phyloP scores from a whole-genome alignment of 805 yeast species.

The Candida arabinofermentans region DNA sequence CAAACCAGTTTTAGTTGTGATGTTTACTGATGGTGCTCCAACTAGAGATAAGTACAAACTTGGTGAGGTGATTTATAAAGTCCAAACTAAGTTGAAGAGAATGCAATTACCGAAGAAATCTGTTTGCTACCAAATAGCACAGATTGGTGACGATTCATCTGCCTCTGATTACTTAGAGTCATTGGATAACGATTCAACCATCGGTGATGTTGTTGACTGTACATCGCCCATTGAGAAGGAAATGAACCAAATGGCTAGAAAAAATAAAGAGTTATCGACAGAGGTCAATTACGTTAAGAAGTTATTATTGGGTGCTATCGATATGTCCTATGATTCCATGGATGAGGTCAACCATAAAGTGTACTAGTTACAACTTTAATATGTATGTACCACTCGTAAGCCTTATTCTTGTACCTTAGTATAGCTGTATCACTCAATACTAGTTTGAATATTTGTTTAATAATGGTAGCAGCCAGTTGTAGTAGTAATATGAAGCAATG shows the following conservation, averaged over 20 bases:
- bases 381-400: neutral
- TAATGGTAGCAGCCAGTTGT: neutral
- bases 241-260: constrained; percentile 17
- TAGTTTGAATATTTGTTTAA: neutral
- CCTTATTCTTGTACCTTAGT: too few species aligned
- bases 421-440: too few species aligned
- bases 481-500: neutral
- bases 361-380: constrained; percentile 3
- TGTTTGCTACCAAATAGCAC: constrained; percentile 24
- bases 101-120: constrained; percentile 12
- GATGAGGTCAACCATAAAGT: constrained; percentile 19
- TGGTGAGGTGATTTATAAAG: constrained; percentile 8
- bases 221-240: constrained; percentile 24
- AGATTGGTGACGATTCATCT: constrained; percentile 20
- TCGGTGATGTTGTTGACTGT: constrained; percentile 26
- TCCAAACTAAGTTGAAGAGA: constrained; percentile 11
- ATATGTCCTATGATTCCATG: constrained; percentile 23
- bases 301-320: constrained; percentile 22
- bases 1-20: constrained; percentile 18
- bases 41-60: constrained; percentile 14
- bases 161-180: constrained; percentile 22
- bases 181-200: constrained; percentile 12
- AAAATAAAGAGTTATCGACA: constrained; percentile 19
- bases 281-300: constrained; percentile 25
- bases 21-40: constrained; percentile 26